Conservation (phyloP, 352 stramenopile species). For the Globisporangium okanoganense region DNA sequence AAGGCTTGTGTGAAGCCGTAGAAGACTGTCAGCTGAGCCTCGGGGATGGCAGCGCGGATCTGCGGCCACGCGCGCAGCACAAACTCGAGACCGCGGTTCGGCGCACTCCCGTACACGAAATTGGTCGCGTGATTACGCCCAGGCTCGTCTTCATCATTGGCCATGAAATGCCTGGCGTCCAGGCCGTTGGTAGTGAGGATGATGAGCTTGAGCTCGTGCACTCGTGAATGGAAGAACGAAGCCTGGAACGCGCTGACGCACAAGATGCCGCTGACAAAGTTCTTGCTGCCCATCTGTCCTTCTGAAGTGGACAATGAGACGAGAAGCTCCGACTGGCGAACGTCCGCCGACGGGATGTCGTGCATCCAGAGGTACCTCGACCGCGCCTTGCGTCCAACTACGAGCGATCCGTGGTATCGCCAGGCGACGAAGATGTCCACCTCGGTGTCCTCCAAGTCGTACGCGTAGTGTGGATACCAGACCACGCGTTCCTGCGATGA, state of each 20-base stretch:
- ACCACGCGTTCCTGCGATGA: conserved; percentile 31
- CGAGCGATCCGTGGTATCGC: conserved; percentile 85
- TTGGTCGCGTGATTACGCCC: conserved; percentile 36
- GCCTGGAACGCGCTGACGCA: conserved; percentile 82
- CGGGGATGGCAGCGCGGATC: conserved; percentile 51
- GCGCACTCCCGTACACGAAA: conserved; percentile 88
- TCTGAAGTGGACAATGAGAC: not conserved
- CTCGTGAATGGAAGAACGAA: conserved; percentile 32
- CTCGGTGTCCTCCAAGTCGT: conserved; percentile 45
- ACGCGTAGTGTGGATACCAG: conserved; percentile 75
- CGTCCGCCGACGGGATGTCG: conserved; percentile 47
- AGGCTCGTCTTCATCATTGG: conserved; percentile 26
- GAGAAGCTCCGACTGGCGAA: conserved; percentile 35
- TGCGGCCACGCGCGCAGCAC: conserved; percentile 69
- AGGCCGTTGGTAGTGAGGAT: conserved; percentile 75
- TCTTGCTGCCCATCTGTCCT: not conserved
- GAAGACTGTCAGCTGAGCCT: conserved; percentile 73
- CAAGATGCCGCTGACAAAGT: conserved; percentile 60
- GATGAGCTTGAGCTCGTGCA: conserved; percentile 37
- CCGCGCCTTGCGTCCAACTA: conserved; percentile 31
- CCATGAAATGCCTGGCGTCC: conserved; percentile 50
- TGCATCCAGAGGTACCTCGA: conserved; percentile 82
- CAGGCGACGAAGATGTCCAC: conserved; percentile 91
- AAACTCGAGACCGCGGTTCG: conserved; percentile 68
- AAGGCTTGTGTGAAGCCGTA: conserved; percentile 88